Conservation (phyloP, 202 grass and related monocot genomes). For the Musa balbisiana region DNA sequence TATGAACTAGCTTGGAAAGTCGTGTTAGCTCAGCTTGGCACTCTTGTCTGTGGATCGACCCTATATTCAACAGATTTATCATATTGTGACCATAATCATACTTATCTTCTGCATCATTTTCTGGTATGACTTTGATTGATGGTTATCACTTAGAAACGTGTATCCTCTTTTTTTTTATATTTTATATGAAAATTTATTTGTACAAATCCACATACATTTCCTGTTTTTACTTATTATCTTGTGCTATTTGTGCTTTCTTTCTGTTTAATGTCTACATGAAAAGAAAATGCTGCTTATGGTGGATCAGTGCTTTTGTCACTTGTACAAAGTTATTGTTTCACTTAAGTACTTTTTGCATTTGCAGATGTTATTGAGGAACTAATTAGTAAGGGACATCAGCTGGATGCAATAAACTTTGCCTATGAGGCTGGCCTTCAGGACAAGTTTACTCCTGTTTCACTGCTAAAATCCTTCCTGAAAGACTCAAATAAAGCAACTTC, state of each 20-base stretch:
- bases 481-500: constrained; percentile 47
- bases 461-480: constrained; percentile 72
- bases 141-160: no score
- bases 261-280: not conserved
- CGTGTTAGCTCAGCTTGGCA: no score
- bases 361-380: constrained; percentile 81
- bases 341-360: not conserved
- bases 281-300: not conserved
- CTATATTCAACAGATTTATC: no score
- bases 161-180: no score
- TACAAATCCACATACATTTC: no score
- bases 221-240: no score
- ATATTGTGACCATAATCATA: no score
- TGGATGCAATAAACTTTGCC: constrained; percentile 86
- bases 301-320: not conserved
- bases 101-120: no score
- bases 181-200: no score
- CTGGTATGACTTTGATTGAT: no score
- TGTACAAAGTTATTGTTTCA: not conserved
- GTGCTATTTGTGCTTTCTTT: not conserved
- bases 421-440: constrained; percentile 85
- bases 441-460: constrained; percentile 61
- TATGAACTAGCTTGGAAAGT: no score
- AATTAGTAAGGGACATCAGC: constrained; percentile 76
- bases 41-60: no score